Evolutionary conservation across 176 grass and related monocot species (phyloP).

Genomic region (Puya raimondii): DNA sequence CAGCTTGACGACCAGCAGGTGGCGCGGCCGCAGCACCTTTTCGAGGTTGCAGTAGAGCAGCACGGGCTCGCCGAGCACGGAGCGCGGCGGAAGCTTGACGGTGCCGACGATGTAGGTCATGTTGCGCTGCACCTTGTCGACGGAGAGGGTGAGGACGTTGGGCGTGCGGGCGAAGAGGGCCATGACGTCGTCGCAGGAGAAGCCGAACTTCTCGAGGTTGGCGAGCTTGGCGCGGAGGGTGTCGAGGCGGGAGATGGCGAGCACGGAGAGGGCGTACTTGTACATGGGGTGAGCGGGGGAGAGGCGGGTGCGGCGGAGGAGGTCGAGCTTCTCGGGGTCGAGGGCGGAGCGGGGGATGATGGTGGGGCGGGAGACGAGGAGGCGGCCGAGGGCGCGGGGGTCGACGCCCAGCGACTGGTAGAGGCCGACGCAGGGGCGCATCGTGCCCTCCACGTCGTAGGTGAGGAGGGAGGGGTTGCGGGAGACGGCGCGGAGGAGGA

Average conservation of each 20-base stretch:
- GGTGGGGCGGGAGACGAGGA: slow-evolving; percentile 17
- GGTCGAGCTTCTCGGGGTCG: slow-evolving; percentile 20
- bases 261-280: slow-evolving; percentile 12
- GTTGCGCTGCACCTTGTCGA: slow-evolving; percentile 18
- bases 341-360: slow-evolving; percentile 8
- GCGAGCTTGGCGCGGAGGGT: slow-evolving; percentile 7
- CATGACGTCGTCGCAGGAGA: slow-evolving; percentile 12
- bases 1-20: neutral
- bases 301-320: slow-evolving; percentile 10
- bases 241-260: slow-evolving; percentile 10
- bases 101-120: slow-evolving; percentile 14
- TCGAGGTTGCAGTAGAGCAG: slow-evolving; percentile 18
- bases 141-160: slow-evolving; percentile 13
- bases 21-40: slow-evolving; percentile 6
- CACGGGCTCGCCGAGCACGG: neutral
- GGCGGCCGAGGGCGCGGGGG: slow-evolving; percentile 10
- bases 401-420: slow-evolving; percentile 11
- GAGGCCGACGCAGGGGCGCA: slow-evolving; percentile 13
- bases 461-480: slow-evolving; percentile 17
- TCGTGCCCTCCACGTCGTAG: slow-evolving; percentile 10
- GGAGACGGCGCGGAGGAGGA: slow-evolving; percentile 10
- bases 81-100: neutral
- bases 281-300: neutral
- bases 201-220: slow-evolving; percentile 16
- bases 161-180: slow-evolving; percentile 13